A percentile compares a stretch with the other conserved stretches of the same genome.
Evolutionary conservation across 2,329 filamentous ascomycete genomes (phyloP).

Genomic region (Rutstroemia sp.): DNA sequence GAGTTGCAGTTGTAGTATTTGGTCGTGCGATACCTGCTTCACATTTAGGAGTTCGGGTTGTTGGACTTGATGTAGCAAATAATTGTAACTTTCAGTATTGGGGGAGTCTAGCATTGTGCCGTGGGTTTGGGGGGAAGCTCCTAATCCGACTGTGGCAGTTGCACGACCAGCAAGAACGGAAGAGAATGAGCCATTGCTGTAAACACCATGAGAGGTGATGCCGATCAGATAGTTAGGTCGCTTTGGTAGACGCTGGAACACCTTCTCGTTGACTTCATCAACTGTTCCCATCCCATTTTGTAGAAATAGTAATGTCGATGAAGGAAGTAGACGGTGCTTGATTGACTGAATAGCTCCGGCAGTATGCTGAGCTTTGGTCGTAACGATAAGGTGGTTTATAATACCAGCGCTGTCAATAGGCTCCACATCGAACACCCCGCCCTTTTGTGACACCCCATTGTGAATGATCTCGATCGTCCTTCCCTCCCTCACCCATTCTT

Average conservation of each 20-base stretch:
- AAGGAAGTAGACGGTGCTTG: conserved; percentile 50
- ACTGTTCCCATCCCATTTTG: conserved; percentile 81
- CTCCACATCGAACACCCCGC: conserved; percentile 20
- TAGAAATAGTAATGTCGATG: conserved; percentile 71
- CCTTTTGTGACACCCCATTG: conserved; percentile 17
- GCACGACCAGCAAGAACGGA: conserved; percentile 47
- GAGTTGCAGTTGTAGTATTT: conserved; percentile 59
- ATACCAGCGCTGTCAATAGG: neutral
- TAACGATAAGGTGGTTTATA: conserved; percentile 60
- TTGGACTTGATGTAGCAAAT: conserved; percentile 31
- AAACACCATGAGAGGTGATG: conserved; percentile 50
- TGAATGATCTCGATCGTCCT: conserved; percentile 16
- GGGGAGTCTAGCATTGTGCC: neutral
- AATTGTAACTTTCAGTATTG: neutral
- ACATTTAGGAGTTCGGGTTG: conserved; percentile 38
- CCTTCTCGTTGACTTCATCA: conserved; percentile 47
- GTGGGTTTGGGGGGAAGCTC: conserved; percentile 8
- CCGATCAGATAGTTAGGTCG: conserved; percentile 70
- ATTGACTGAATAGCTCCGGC: conserved; percentile 53
- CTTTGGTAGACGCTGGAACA: conserved; percentile 49
- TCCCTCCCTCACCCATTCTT: conserved; percentile 35
- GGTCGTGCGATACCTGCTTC: conserved; percentile 32
- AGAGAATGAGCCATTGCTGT: conserved; percentile 41
- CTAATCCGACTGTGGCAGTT: conserved; percentile 39
- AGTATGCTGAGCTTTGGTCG: conserved; percentile 66